Evolutionary conservation across 352 stramenopile genomes (phyloP).

Genomic region (Phytophthora chlamydospora): DNA sequence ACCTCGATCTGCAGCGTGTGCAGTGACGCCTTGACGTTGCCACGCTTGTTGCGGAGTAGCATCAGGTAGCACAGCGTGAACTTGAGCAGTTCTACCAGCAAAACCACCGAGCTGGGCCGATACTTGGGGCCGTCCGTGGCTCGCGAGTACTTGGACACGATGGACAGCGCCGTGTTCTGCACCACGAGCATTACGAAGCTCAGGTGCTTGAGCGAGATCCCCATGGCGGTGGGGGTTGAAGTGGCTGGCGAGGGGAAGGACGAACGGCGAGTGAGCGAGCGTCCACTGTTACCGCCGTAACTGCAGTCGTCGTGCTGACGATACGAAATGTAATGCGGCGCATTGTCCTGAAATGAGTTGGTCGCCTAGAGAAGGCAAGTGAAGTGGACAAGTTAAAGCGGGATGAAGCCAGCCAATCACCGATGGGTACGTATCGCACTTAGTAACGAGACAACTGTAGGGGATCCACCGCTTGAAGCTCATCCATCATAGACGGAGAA

Average conservation of each 20-base stretch:
- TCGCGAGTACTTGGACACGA: slow-evolving; percentile 90
- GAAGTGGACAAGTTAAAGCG: not conserved
- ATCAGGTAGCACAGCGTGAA: slow-evolving; percentile 82
- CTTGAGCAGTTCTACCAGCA: slow-evolving; percentile 87
- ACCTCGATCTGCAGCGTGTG: slow-evolving; percentile 76
- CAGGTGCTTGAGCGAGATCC: slow-evolving; percentile 74
- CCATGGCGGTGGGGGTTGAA: slow-evolving; percentile 8
- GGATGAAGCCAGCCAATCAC: slow-evolving; percentile 17
- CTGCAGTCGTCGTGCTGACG: slow-evolving; percentile 13
- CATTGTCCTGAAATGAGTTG: not conserved
- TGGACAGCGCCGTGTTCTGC: slow-evolving; percentile 87
- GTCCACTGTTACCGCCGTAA: slow-evolving; percentile 13
- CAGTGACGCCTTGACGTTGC: slow-evolving; percentile 57
- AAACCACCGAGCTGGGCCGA: slow-evolving; percentile 75
- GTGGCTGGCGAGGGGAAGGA: slow-evolving; percentile 7
- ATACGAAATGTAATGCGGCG: slow-evolving; percentile 6
- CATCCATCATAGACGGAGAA: not conserved
- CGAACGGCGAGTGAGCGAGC: slow-evolving; percentile 10
- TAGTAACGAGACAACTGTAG: not conserved
- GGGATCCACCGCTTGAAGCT: slow-evolving; percentile 24
- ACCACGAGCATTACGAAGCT: slow-evolving; percentile 88
- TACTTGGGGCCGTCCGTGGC: slow-evolving; percentile 77
- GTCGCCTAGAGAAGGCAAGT: not conserved
- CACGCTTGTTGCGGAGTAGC: slow-evolving; percentile 69
- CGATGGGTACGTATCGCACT: slow-evolving; percentile 25